A percentile compares a stretch with the other conserved stretches of the same genome.
phyloP scores from a whole-genome alignment of 2,329 filamentous ascomycete species.

The Epichloe sp. region DNA sequence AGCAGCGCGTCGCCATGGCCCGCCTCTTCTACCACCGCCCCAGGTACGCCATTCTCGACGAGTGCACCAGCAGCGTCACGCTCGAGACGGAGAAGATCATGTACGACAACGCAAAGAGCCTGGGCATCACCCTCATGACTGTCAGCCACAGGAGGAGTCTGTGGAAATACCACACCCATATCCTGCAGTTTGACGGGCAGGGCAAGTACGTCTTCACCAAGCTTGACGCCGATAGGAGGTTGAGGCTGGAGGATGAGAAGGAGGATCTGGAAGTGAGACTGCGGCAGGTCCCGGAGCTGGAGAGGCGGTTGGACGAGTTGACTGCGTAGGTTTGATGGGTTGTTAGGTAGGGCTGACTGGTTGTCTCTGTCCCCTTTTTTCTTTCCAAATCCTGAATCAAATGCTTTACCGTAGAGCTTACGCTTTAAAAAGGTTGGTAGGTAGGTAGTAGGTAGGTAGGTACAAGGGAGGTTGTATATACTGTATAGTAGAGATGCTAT shows the following conservation, averaged over 20 bases:
- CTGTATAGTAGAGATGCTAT: too few relatives aligned
- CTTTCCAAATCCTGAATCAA: too few relatives aligned
- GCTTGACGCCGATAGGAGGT: constrained; percentile 72
- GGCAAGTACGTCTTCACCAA: constrained; percentile 82
- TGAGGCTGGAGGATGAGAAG: constrained; percentile 88
- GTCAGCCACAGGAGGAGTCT: constrained; percentile 82
- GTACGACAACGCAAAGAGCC: constrained; percentile 88
- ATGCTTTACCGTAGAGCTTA: too few relatives aligned
- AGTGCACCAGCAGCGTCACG: constrained; percentile 92
- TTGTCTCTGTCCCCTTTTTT: too few relatives aligned
- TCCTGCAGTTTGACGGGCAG: constrained; percentile 93
- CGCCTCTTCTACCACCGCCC: constrained; percentile 87
- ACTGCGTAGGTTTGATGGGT: constrained; percentile 23
- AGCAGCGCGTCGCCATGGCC: constrained; percentile 95
- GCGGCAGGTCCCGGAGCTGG: constrained; percentile 74
- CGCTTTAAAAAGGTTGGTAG: too few relatives aligned
- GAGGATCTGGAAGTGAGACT: constrained; percentile 83
- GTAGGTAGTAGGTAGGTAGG: too few relatives aligned
- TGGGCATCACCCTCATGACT: constrained; percentile 94
- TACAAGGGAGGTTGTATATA: too few relatives aligned
- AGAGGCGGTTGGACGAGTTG: constrained; percentile 73
- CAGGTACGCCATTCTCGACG: constrained; percentile 89
- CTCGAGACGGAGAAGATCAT: constrained; percentile 89
- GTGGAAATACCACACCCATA: constrained; percentile 93
- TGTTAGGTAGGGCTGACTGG: too few relatives aligned